Evolutionary conservation across 805 yeast genomes (phyloP), one percentile per base, ranked within the genome.

Genomic region (Lipomyces yamadae): DNA sequence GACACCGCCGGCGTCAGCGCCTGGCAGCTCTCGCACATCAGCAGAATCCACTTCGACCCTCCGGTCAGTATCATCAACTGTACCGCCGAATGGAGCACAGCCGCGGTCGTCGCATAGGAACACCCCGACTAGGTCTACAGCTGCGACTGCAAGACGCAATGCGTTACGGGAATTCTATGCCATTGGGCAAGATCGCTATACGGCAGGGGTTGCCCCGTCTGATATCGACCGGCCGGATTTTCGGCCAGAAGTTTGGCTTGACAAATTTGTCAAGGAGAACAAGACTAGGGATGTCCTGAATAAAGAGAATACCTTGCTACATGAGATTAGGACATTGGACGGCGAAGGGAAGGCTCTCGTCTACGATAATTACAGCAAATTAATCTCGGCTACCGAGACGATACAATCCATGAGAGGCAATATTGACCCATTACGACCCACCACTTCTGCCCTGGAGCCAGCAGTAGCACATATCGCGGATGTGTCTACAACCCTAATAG

Each of bases 301-400:
- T n/a, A 42, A 37, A 55, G 72, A 69, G 54, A 70, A 61, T 53
- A 57, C 58, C 34, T 52, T 70, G 58, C 54, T 64, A 58, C 72
- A 68, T 35, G 75, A 73, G 50, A 65, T 72, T 33, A 60, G 68
- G 33, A 63, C 72, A 11, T 60, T 73, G 37, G 74, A 73, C 7
- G 73, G 74, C 33, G 75, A 73, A 56, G 72, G 72, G 15, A 73
- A 73, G 48, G 73, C 75, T 15, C 61, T 73, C 56, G 75, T 73
- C 2, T 73, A 73, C 57, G 72, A 73, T 48, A 73, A 73, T 58
- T 73, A 73, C 57, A 55, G 59, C 24, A 72, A 72, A 56, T 64
- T 72, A 57, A 72, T 72, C 53, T 50, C 72, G 29, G 75, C 74
- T 4, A 64, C 73, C 2, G 73, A 72, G 60, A 71, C 72, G 30